These are phyloP conservation scores for Cryptococcus sp. DNA, from an alignment of 1,284 basidiomycete species.

Conservation along the genomic window DNA sequence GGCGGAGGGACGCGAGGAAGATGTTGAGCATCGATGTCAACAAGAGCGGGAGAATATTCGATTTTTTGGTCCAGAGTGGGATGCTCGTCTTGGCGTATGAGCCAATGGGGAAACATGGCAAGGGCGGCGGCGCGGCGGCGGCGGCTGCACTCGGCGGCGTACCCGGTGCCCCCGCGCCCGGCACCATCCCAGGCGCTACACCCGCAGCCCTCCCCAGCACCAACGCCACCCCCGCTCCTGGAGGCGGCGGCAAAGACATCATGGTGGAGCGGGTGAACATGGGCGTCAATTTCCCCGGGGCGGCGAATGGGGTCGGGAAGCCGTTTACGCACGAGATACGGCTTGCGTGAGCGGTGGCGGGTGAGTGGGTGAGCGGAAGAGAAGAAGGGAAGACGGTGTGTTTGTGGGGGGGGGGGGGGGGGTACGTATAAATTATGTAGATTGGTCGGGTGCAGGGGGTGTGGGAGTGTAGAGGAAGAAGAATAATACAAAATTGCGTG, in stretches of 20 bases:
- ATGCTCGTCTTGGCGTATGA: slow-evolving; percentile 45
- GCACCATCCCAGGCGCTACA: too few species aligned
- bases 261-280: slow-evolving; percentile 1
- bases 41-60: slow-evolving; percentile 84
- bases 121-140: not conserved
- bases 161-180: not conserved
- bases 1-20: slow-evolving; percentile 72
- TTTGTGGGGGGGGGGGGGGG: too few species aligned
- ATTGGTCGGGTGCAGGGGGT: too few species aligned
- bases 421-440: too few species aligned
- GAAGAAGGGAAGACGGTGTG: too few species aligned
- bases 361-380: too few species aligned
- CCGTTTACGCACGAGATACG: slow-evolving; percentile 14
- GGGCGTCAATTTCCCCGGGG: not conserved
- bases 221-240: not conserved
- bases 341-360: slow-evolving; percentile 9
- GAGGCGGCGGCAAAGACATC: not conserved
- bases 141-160: not conserved
- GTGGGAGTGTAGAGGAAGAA: too few species aligned
- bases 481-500: too few species aligned
- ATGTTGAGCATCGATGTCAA: slow-evolving; percentile 88
- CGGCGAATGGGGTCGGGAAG: slow-evolving; percentile 2
- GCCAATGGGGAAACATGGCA: slow-evolving; percentile 22
- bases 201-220: too few species aligned
- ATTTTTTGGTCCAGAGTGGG: slow-evolving; percentile 60